A percentile compares a stretch with the other conserved stretches of the same genome.
Evolutionary conservation across 106 monocot species (phyloP).

Genomic region (Posidonia australis): DNA sequence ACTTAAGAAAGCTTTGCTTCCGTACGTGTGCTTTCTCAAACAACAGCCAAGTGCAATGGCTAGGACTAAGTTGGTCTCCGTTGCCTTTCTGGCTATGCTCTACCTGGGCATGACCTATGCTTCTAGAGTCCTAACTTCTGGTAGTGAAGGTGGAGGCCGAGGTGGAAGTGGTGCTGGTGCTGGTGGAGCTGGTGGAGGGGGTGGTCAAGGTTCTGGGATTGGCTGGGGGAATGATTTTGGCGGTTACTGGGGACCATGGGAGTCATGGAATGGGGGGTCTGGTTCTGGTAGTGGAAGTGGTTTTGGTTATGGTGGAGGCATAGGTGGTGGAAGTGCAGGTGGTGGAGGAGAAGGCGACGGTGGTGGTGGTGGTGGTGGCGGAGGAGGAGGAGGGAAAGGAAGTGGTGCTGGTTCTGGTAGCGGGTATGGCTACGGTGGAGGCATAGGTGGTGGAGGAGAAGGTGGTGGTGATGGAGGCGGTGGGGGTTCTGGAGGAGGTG

Average conservation of each 20-base stretch:
- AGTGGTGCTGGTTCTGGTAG: too few species aligned
- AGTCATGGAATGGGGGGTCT: neutral
- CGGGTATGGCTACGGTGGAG: neutral
- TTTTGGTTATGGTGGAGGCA: neutral
- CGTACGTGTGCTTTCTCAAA: too few species aligned
- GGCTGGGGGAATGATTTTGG: neutral
- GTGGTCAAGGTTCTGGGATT: neutral
- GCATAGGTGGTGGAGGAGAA: neutral
- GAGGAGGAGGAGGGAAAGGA: neutral
- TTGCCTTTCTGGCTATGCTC: too few species aligned
- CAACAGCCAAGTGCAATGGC: too few species aligned
- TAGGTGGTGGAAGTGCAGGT: neutral
- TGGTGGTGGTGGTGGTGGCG: neutral
- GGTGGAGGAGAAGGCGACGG: too few species aligned
- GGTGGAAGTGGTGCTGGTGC: slow-evolving; percentile 1
- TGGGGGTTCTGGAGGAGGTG: neutral
- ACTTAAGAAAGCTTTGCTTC: too few species aligned
- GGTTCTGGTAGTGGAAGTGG: neutral
- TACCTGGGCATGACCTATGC: too few species aligned
- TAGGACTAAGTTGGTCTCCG: too few species aligned
- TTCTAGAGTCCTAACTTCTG: too few species aligned
- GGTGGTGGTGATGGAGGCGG: neutral
- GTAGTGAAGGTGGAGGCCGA: too few species aligned
- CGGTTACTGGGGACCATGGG: neutral
- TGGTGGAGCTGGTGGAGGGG: neutral